Evolutionary conservation across 768 basidiomycete genomes (phyloP).

Genomic region (Termitomyces heimii): DNA sequence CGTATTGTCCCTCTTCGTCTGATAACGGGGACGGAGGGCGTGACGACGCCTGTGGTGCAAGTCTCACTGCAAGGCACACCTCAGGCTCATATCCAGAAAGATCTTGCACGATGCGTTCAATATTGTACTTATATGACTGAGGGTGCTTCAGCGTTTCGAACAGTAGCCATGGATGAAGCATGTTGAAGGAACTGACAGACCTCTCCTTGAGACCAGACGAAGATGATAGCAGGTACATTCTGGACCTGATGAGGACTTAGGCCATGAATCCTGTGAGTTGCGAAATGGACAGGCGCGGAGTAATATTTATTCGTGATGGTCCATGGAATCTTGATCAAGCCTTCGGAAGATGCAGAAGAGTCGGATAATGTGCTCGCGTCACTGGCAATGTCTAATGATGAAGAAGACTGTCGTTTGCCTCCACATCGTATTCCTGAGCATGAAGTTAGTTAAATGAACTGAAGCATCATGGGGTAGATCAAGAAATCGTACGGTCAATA

Average conservation of each 20-base stretch:
- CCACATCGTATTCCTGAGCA: conserved; percentile 7
- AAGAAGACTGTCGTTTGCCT: not conserved
- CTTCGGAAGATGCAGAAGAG: conserved; percentile 12
- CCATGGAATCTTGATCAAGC: conserved; percentile 49
- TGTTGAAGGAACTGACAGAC: conserved; percentile 31
- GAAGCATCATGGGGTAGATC: not conserved
- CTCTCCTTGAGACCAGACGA: conserved; percentile 64
- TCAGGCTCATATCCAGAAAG: conserved; percentile 56
- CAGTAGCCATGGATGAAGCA: conserved; percentile 6
- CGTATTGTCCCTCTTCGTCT: conserved; percentile 25
- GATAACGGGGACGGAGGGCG: not conserved
- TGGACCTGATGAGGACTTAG: conserved; percentile 34
- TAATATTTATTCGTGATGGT: conserved; percentile 80
- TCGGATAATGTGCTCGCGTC: not conserved
- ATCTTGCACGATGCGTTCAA: conserved; percentile 41
- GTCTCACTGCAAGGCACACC: conserved; percentile 63
- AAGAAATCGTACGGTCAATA: conserved; percentile 14
- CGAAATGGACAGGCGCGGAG: conserved; percentile 68
- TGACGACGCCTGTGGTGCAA: conserved; percentile 22
- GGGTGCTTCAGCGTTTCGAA: conserved; percentile 12
- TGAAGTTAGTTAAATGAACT: not conserved
- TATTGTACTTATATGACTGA: conserved; percentile 55
- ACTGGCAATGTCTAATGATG: not conserved
- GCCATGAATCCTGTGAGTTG: conserved; percentile 39
- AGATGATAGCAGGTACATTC: conserved; percentile 65